Evolutionary conservation across 2,329 filamentous ascomycete species (phyloP), one percentile per base, ranked within the genome.

Genomic region (Neonectria hederae): DNA sequence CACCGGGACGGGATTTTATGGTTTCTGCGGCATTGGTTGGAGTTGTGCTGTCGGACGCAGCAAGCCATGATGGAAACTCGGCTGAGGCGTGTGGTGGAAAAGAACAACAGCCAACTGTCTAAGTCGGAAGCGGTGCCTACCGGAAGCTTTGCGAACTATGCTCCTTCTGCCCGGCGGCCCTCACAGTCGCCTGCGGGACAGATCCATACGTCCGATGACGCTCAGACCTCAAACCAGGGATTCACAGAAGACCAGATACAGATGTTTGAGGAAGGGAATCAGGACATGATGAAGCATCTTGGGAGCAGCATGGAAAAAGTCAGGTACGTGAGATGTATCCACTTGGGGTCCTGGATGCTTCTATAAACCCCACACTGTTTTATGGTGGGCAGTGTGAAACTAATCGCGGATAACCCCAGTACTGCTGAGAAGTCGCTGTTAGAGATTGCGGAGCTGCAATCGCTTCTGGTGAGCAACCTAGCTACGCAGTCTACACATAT

Each of bases 231-330:
- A 30, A 72, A 79, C 54, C 80, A 88, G 45, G 87, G 89, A 66
- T 82, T 97, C 65, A 93, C 91, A 19, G 85, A 89, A 22, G 94
- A 97, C 76, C 95, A 98, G 79, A 83, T 96, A 56, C 95, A 97
- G 77, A 87, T 97, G 76, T 98, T 99, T 81, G 94, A 95, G 71
- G 88, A 93, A 79, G 94, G 97, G 76, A 97, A 98, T 76, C 90
- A 94, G 78, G 90, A 93, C 68, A 94, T 99, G 90, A 85, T 98
- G 72, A 92, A 92, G 78, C 92, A 97, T 79, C 97, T 97, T 78
- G 93, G 97, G 79, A 93, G 92, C 80, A 94, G 92, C n/a, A 83
- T 98, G 76, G 91, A 94, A 78, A 96, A 98, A 85, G 93, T 98
- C 70, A 92, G 91, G 92, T 97, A 87, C 59, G 92, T 86, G 21